Evolutionary conservation across 208 protist genomes (phyloP).

Genomic region (Leishmania tropica): DNA sequence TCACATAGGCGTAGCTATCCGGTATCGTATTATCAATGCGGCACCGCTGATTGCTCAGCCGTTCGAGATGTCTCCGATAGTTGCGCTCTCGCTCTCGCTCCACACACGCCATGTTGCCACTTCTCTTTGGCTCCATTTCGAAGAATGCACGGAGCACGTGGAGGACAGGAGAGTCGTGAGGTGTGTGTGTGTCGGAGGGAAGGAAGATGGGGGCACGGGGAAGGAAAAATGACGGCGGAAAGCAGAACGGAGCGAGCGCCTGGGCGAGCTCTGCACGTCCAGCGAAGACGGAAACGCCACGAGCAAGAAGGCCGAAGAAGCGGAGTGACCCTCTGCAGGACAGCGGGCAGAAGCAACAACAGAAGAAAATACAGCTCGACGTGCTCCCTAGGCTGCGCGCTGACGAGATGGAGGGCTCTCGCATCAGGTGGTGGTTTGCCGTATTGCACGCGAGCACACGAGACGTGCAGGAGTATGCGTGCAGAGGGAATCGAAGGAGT

Average conservation of each 20-base stretch:
- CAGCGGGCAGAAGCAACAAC: background rate
- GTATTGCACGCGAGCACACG: background rate
- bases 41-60: constrained; percentile 40
- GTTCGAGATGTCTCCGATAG: constrained; percentile 59
- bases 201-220: no score
- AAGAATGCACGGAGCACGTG: background rate
- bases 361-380: background rate
- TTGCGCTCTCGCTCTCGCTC: constrained; percentile 50
- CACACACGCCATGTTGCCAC: constrained; percentile 11
- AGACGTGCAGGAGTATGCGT: background rate
- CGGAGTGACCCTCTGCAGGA: background rate
- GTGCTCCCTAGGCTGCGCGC: background rate
- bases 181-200: no score
- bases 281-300: background rate
- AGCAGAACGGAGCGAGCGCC: no score
- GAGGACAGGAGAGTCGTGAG: background rate
- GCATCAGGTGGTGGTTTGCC: background rate
- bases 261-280: background rate
- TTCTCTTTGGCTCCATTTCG: constrained; percentile 27
- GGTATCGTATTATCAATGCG: constrained; percentile 59
- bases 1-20: constrained; percentile 33
- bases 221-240: no score
- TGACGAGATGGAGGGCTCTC: background rate
- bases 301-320: background rate
- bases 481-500: background rate